Evolutionary conservation across 371 early-diverging fungal genomes (phyloP).

Genomic region (Mortierella sp.): DNA sequence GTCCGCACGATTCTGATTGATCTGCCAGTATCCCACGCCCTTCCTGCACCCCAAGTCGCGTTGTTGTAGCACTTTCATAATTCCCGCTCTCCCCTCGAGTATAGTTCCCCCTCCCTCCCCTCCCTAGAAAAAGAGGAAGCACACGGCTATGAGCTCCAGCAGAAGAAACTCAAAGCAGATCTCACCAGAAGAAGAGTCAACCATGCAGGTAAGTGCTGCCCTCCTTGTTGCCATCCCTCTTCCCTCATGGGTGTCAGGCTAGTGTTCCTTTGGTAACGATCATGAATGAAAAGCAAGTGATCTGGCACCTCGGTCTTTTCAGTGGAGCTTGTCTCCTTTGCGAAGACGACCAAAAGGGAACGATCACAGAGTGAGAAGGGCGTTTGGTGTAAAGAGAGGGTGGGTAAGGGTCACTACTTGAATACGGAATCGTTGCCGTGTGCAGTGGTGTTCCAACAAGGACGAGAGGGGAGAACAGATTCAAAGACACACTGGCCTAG

Average conservation of each 20-base stretch:
- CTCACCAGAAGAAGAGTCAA: constrained; percentile 35
- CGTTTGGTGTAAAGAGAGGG: not conserved
- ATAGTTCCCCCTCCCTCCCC: not conserved
- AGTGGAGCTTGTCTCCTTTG: constrained; percentile 2
- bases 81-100: not conserved
- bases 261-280: not conserved
- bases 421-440: no score
- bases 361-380: not conserved
- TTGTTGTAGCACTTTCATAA: not conserved
- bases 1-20: not conserved
- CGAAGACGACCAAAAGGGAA: not conserved
- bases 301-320: not conserved
- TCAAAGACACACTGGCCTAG: no score
- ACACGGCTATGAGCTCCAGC: constrained; percentile 36
- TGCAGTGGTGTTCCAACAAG: no score
- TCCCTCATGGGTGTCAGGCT: constrained; percentile 1
- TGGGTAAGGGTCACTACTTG: not conserved
- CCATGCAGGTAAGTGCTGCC: constrained; percentile 35
- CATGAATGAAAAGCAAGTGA: not conserved
- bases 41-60: not conserved
- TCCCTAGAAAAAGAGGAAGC: constrained; percentile 1
- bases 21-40: not conserved
- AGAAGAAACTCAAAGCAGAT: constrained; percentile 53
- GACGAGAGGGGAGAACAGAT: not conserved
- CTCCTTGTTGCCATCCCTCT: not conserved